Evolutionary conservation across 1,139 yeast species (phyloP).

Genomic region (Tardiomyces digboiensis): DNA sequence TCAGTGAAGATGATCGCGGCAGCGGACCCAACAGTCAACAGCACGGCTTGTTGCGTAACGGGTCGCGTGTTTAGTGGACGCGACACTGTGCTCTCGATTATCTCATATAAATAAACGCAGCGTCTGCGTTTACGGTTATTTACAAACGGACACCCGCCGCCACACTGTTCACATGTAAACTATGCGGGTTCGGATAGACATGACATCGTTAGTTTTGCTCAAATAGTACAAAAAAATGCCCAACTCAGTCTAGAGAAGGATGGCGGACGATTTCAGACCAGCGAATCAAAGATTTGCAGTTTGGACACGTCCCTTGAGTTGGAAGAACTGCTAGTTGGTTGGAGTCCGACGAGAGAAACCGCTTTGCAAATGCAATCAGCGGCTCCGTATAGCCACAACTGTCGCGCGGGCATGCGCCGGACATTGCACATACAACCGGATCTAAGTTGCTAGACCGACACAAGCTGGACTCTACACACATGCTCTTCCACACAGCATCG

Average conservation of each 20-base stretch:
- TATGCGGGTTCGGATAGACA: too few species aligned
- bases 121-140: too few species aligned
- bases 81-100: too few species aligned
- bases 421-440: background rate
- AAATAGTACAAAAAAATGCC: too few species aligned
- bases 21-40: background rate
- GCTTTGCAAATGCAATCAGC: background rate
- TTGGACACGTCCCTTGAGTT: background rate
- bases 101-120: too few species aligned
- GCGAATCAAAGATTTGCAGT: background rate
- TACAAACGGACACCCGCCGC: too few species aligned
- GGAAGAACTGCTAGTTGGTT: background rate
- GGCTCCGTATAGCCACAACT: background rate
- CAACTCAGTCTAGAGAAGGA: too few species aligned
- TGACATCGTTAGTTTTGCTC: too few species aligned
- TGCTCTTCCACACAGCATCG: background rate
- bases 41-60: background rate
- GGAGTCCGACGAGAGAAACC: background rate
- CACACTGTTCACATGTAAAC: too few species aligned
- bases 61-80: background rate
- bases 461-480: background rate
- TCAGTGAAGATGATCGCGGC: background rate
- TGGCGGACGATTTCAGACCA: background rate
- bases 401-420: background rate
- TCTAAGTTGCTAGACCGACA: too few species aligned